Base-by-base conservation (phyloP, 352 stramenopile species). In the Phytopythium sindhum region DNA sequence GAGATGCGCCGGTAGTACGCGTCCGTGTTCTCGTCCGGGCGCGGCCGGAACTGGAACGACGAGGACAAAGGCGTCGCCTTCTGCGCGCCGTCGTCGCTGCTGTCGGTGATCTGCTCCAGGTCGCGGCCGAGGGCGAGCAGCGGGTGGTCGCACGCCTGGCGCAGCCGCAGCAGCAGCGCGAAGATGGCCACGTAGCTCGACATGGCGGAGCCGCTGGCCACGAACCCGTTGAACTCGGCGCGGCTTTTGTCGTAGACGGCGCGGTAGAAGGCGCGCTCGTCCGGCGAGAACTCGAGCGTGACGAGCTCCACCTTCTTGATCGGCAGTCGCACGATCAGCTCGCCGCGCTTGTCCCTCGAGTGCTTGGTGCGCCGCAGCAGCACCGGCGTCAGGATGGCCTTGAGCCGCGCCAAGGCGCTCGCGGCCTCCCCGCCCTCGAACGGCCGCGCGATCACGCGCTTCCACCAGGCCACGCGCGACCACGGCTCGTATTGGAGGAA, bases 121-220 rank as follows among this genome's bases (percentile, higher is more conserved):
- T 90, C 65, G 29, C 85, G 79, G 15, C 86, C 84, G 2, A 96
- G 70, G 1, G 90, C 89, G 4, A 97, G 73, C 47, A 96, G 88
- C 33, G 91, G 91, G 57, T 97, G 89, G 74, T 97, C 75, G 50
- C 91, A 97, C 17, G 91, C 91, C 73, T 97, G 91, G 10, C 91
- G 86, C 8, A 97, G 77, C 1, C 89, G 81, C 51, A 97, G 58
- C 51, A 97, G 68, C 28, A 97, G 70, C 23, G 89, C 86, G 37
- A 97, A 93, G 61, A 97, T 97, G 19, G 82, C 87, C 8, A 95
- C 78, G 61, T 97, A 97, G 61, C 85, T 96, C 21, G 75, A 79
- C 52, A 74, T 89, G 14, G 77, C 80, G 23, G 80, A 73, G 23
- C 91, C 91, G 33, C 76, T 89, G 0, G 88, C 75, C 19, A 96